Evolutionary conservation across 2,329 filamentous ascomycete species (phyloP), one percentile per base, ranked within the genome.

Genomic region (Ascocoryne sarcoides): DNA sequence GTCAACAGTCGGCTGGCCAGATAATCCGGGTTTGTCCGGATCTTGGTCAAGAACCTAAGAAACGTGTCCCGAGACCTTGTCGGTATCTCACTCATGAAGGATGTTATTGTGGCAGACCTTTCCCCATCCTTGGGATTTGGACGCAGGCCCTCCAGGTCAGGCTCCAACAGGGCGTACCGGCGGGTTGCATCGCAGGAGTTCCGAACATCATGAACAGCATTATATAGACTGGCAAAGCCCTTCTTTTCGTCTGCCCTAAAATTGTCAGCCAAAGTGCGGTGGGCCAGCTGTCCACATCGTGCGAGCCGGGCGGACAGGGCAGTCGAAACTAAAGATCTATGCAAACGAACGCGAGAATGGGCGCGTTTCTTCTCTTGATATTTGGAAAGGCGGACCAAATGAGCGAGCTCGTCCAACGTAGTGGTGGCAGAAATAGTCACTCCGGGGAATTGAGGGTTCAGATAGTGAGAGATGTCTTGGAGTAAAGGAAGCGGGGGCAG

Each of bases 11-110:
- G 78, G 48, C 84, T 79, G 55, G 90, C 86, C 61, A 98, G 63
- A 63, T 93, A 96, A 55, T 89, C 80, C 28, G 87, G 81, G 60
- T 95, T 89, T 48, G 83, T 88, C 53, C 90, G 79, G 47, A 95
- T 75, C 62, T 86, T 77, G 36, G 77, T 81, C 53, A 96, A 66
- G 57, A 96, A 90, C 47, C 79, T 76, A 43, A 95, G 60, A 44
- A 95, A 76, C 32, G 81, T 77, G 46, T 86, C 77, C 57, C 85
- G 73, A 41, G 86, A 79, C 47, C 82, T 79, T 42, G 76, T 69
- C 37, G 88, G 84, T 36, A 96, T 75, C 55, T 88, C 79, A 59
- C 83, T 76, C 39, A 84, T 65, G 51, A 82, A 83, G 1, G 77
- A 76, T 1, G 65, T 61, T 23, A 68, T 62, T n/a, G n/a, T n/a